phyloP scores from a whole-genome alignment of 129 eudicot species.

The Flaveria trinervia region DNA sequence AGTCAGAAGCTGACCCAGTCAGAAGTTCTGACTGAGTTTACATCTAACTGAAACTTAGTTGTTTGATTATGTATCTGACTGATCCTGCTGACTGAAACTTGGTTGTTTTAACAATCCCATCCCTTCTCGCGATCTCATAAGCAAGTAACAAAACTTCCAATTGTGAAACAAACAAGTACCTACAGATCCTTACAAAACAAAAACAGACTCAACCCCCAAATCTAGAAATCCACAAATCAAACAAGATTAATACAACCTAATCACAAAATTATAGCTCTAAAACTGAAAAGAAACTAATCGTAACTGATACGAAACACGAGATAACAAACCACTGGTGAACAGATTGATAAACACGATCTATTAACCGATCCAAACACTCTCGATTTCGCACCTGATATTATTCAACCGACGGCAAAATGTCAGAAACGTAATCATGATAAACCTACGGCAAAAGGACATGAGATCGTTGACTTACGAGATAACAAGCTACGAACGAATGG shows the following conservation, averaged over 20 bases:
- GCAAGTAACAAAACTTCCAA: background rate
- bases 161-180: constrained; percentile 18
- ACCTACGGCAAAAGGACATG: constrained; percentile 16
- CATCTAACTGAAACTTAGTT: no score
- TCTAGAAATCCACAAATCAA: background rate
- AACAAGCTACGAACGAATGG: no score
- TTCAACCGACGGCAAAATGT: constrained; percentile 10
- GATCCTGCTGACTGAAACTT: no score
- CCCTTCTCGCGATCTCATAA: no score
- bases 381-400: constrained; percentile 25
- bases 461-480: no score
- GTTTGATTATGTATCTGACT: no score
- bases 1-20: no score
- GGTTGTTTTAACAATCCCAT: no score
- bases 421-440: constrained; percentile 19
- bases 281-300: constrained; percentile 27
- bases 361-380: constrained; percentile 24
- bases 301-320: constrained; percentile 11
- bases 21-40: no score
- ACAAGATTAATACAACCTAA: background rate
- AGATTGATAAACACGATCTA: constrained; percentile 17
- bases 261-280: constrained; percentile 16
- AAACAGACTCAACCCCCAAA: background rate
- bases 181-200: constrained; percentile 8
- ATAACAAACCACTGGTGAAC: constrained; percentile 12